Base-by-base conservation (phyloP, 139 green algal species). In the Picochlorum sp. region DNA sequence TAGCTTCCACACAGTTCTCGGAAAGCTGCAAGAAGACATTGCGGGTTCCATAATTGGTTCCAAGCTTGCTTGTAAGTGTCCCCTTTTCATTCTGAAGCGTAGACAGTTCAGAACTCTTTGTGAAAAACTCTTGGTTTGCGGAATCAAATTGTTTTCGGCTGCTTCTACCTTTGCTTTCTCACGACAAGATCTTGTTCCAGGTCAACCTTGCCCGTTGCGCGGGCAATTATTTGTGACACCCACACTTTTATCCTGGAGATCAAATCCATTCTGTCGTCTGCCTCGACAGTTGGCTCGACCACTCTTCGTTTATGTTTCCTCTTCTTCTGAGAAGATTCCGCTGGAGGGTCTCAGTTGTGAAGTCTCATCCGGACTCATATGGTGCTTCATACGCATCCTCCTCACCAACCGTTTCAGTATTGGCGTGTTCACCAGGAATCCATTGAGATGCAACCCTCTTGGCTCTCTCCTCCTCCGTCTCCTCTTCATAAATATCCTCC, bases 1-100 rank as follows among this genome's bases (percentile, higher is more conserved):
- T 45, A 13, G 58, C 56, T 5, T 70, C 45, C 38, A 83, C 71
- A 70, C 85, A 92, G 37, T 66, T 63, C 65, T 67, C 79, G 5
- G 59, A 54, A 18, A 92, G 71, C 8, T 65, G 47, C 4, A 63
- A 54, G 66, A 77, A 83, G 3, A 66, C 76, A 50, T 75, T 74
- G 4, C 79, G 65, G 7, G 68, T 57, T 11, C 78, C 85, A 45
- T 76, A 85, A 44, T 73, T 59, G 18, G 58, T 11, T 11, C 37
- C 55, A n/a, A 85, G 45, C 57, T 76, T 76, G 7, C 2, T 24
- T n/a, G 66, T 15, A 8, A 81, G 68, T 9, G 45, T 57, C 3
- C 16, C 4, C 26, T 63, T 24, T 56, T 68, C 63, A n/a, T 5
- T 34, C 23, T 81, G 26, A 32, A 71, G 10, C 8, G 67, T 60